A percentile compares a stretch with the other conserved stretches of the same genome.
Evolutionary conservation across 495 filamentous ascomycete genomes (phyloP).

Genomic region (Hyaloscypha hepaticicola): DNA sequence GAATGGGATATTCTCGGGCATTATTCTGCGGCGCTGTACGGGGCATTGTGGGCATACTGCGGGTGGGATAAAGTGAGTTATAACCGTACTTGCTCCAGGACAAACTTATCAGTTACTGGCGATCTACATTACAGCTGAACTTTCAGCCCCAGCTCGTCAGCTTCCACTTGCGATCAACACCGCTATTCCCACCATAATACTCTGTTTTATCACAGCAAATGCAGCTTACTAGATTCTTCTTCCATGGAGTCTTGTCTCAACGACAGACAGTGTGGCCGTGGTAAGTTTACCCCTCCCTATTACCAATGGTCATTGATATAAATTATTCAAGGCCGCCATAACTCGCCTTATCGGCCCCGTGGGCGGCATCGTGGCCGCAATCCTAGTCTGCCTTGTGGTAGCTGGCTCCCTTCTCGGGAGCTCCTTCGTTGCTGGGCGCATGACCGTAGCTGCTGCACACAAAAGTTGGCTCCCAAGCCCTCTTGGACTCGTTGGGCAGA

Average conservation of each 20-base stretch:
- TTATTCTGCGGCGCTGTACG: conserved; percentile 53
- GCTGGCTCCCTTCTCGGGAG: conserved; percentile 56
- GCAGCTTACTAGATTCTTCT: conserved; percentile 55
- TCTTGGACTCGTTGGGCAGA: conserved; percentile 30
- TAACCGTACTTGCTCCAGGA: not conserved
- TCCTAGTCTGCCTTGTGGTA: conserved; percentile 52
- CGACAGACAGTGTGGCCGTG: conserved; percentile 55
- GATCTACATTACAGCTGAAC: conserved; percentile 54
- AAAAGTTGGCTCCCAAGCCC: conserved; percentile 49
- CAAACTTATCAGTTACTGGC: conserved; percentile 37
- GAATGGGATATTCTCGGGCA: conserved; percentile 53
- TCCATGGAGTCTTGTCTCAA: conserved; percentile 52
- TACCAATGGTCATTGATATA: conserved; percentile 1
- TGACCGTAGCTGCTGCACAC: conserved; percentile 55
- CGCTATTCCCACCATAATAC: conserved; percentile 52
- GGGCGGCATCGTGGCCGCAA: conserved; percentile 46
- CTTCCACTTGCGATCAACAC: conserved; percentile 56
- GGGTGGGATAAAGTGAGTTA: conserved; percentile 58
- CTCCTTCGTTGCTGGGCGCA: conserved; percentile 54
- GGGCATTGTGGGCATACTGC: conserved; percentile 56
- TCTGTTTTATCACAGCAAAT: conserved; percentile 54
- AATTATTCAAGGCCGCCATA: conserved; percentile 47
- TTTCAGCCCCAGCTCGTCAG: conserved; percentile 47
- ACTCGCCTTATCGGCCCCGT: conserved; percentile 48
- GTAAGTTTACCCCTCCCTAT: conserved; percentile 44